Percentiles rank a stretch among this genome's conserved stretches.
Evolutionary conservation across 208 protist species (phyloP).

Genomic region (Phytomonas serpens): DNA sequence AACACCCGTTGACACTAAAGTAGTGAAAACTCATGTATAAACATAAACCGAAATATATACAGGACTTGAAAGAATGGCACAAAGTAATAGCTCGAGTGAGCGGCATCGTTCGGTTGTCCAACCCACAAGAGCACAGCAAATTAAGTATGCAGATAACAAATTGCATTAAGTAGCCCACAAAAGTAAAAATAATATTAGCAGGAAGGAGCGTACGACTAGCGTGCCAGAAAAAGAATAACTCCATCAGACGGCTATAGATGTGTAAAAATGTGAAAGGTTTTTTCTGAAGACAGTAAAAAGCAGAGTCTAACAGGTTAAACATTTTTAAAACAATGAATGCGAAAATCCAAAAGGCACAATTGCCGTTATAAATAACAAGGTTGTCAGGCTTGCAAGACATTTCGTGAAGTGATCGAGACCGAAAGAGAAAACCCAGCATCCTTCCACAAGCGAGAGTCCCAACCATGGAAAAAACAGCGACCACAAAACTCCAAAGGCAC

Average conservation of each 20-base stretch:
- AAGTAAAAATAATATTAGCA: constrained; percentile 63
- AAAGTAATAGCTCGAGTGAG: constrained; percentile 50
- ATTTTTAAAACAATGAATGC: constrained; percentile 63
- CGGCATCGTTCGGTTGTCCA: constrained; percentile 24
- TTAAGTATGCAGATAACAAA: constrained; percentile 91
- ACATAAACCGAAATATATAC: neutral
- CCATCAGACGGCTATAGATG: constrained; percentile 79
- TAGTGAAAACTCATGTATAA: neutral
- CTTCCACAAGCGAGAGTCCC: constrained; percentile 36
- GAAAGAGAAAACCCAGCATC: constrained; percentile 18
- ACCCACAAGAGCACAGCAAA: constrained; percentile 38
- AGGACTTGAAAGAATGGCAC: neutral
- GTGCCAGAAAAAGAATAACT: constrained; percentile 77
- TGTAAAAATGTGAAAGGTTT: constrained; percentile 64
- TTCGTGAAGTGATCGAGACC: constrained; percentile 25
- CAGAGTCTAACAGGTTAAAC: constrained; percentile 61
- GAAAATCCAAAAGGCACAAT: constrained; percentile 49
- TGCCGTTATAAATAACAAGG: constrained; percentile 31
- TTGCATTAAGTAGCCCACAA: constrained; percentile 88
- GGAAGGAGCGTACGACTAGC: constrained; percentile 33
- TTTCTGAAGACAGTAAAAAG: constrained; percentile 55
- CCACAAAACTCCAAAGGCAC: constrained; percentile 55
- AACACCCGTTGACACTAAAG: neutral
- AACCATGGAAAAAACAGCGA: constrained; percentile 54
- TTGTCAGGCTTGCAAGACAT: constrained; percentile 32